phyloP scores from a whole-genome alignment of 495 filamentous ascomycete species.

The Xylaria flabelliformis region DNA sequence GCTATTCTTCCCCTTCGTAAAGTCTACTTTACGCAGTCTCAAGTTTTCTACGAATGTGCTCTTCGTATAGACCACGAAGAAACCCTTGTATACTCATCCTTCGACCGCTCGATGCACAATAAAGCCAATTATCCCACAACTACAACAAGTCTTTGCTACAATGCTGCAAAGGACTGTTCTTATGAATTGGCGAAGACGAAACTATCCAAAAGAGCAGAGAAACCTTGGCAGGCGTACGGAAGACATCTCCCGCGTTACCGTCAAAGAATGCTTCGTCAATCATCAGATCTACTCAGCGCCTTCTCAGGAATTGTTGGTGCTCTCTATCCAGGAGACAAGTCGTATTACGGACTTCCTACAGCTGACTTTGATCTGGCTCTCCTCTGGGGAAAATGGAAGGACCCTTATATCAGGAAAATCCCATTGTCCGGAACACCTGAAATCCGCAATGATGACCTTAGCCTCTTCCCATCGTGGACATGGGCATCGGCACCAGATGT shows the following conservation, averaged over 20 bases:
- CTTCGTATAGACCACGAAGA: neutral
- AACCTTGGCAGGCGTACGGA: neutral
- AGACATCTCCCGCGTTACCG: neutral
- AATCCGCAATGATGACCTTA: neutral
- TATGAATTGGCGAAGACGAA: neutral
- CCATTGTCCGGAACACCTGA: neutral
- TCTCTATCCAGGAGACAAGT: neutral
- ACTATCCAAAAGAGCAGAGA: neutral
- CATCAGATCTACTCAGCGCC: neutral
- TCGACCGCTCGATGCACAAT: neutral
- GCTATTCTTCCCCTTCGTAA: neutral
- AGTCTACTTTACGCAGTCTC: neutral
- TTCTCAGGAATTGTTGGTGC: neutral
- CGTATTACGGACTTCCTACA: neutral
- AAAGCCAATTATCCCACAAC: neutral
- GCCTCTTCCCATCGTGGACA: neutral
- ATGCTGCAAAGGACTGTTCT: neutral
- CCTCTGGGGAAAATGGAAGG: neutral
- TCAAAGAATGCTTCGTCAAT: neutral
- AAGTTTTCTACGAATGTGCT: neutral
- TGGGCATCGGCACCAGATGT: neutral
- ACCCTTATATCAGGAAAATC: neutral
- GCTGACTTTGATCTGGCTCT: neutral
- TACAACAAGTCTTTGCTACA: neutral
- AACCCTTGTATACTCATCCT: neutral